phyloP scores from a whole-genome alignment of 345 rosid genomes.

The rapeseed (Brassica napus) region Da-Ae NC_063434.1:2190501-2191000 shows the following conservation, averaged over 20 bases:
- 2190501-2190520: not conserved
- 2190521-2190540: not conserved
- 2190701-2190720: not conserved
- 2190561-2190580: not conserved
- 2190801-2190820: not conserved
- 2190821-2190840: not conserved
- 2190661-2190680: not conserved
- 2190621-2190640: not conserved
- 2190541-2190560: not conserved
- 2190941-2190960: no score
- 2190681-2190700: not conserved
- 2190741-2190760: not conserved
- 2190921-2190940: not conserved
- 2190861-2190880: not conserved
- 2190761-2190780: not conserved
- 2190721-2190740: not conserved
- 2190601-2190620: not conserved
- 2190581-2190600: not conserved
- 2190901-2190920: not conserved
- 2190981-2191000: no score
- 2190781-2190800: not conserved
- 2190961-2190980: no score
- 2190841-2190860: conserved; percentile 14
- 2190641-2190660: not conserved
- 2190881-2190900: not conserved